Evolutionary conservation across 768 basidiomycete genomes (phyloP), one percentile per base, ranked within the genome.

Genomic region (Boletales sp.): DNA sequence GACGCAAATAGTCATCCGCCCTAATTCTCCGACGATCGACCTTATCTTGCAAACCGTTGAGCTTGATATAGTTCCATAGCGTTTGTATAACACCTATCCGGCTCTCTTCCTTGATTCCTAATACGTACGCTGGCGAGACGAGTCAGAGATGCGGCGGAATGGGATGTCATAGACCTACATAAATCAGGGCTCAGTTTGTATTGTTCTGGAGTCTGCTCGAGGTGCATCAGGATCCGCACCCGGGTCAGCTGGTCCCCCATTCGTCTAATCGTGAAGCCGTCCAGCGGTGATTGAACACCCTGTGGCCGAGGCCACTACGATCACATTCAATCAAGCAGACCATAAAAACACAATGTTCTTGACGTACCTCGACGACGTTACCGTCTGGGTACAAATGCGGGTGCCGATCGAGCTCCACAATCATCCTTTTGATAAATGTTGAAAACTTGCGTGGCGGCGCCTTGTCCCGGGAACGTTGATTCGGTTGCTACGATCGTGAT

Each of bases 51-150:
- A 94, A 70, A 21, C 82, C 80, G 57, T 92, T 76, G 13, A 85
- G 72, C 64, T 94, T 95, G 71, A 96, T 87, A 58, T 94, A 93
- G 60, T 87, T 90, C 94, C 94, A 98, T 11, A 96, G 65, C 0
- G 88, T 80, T 49, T 90, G 85, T 15, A 95, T 78, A 15, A 90
- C 80, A 7, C 87, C 90, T 19, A 86, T 73, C 28, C 90, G 80
- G 33, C 88, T 91, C 28, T 90, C 92, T 63, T 96, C 89, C 57
- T 87, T 86, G 64, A 94, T 77, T 17, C 83, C 86, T 35, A 97
- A 74, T 12, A 93, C 66, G 40, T 73, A 75, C 1, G 75, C 86
- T 86, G 52, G 32, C 31, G 7, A 32, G 9, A 6, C 17, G 32
- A 15, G 14, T 30, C 18, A 44, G n/a, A 62, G 53, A 28, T 50